Base-by-base conservation (phyloP, 2,329 filamentous ascomycete species). In the Pseudopithomyces maydicus region DNA sequence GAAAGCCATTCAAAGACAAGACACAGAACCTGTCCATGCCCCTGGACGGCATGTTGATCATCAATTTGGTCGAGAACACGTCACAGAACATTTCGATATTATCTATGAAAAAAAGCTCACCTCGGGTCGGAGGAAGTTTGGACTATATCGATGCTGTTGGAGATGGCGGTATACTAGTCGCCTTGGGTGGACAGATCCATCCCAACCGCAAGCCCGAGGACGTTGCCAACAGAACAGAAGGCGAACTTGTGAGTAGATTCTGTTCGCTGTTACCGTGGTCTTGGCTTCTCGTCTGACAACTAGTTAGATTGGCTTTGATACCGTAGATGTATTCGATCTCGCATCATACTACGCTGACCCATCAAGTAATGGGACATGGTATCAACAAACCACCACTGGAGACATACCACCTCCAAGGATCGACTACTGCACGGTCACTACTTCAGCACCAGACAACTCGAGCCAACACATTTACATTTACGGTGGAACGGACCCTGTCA, bases 381-480 rank as follows among this genome's bases (percentile, higher is more conserved):
- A 79, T 59, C 65, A 70, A 20, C 78, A 82, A 62, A 68, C 65
- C 15, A 77, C 78, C 14, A 73, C 71, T 6, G 78, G 80, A 15
- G 65, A 77, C 8, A 71, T 79, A 17, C 80, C 81, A 1, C 49
- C 59, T 22, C 64, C 74, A 14, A 76, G 80, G 15, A 74, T 79
- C 14, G 79, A 82, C 52, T 80, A 78, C 55, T 83, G 81, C 60
- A 59, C 78, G 3, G 71, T 78, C 0, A 52, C 75, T 0, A 75
- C 70, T 14, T 74, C 78, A 26, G 75, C 80, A 1, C 70, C 74
- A 2, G 81, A 83, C 54, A 76, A 77, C 44, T 80, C 78, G 1
- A 79, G 76, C 52, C 76, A 81, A 50, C 82, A 82, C 52, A 79
- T 84, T 32, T 74, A 71, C 36, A 41, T 84, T 47, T 84, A 83